Percentiles rank a stretch among this genome's conserved stretches.
Evolutionary conservation across 2,329 filamentous ascomycete species (phyloP).

Genomic region (Verticillium albo-atrum): DNA sequence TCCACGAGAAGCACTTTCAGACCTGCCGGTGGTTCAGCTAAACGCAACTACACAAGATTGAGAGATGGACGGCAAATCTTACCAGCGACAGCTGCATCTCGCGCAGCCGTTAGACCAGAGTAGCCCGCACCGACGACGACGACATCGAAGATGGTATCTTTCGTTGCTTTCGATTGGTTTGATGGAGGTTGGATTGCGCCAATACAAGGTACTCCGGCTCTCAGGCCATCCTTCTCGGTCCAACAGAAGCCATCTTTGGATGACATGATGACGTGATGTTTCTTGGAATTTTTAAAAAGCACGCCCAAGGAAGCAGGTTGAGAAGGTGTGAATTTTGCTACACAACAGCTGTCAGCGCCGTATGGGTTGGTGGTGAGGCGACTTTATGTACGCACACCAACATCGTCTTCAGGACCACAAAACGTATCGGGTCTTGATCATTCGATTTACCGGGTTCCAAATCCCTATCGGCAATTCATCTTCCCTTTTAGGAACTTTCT

Average conservation of each 20-base stretch:
- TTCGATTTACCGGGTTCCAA: not conserved
- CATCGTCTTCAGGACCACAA: too few species aligned
- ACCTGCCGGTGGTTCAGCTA: slow-evolving; percentile 16
- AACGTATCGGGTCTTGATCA: too few species aligned
- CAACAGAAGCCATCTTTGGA: slow-evolving; percentile 25
- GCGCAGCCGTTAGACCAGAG: slow-evolving; percentile 21
- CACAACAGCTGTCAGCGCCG: too few species aligned
- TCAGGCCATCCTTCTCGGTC: slow-evolving; percentile 21
- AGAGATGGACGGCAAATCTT: slow-evolving; percentile 1
- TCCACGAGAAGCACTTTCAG: slow-evolving; percentile 38
- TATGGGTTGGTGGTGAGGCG: not conserved
- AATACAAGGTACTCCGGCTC: slow-evolving; percentile 22
- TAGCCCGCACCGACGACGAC: slow-evolving; percentile 26
- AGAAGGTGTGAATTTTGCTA: not conserved
- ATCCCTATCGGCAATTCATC: not conserved
- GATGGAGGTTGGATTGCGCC: slow-evolving; percentile 21
- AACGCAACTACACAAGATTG: not conserved
- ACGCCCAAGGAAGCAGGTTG: not conserved
- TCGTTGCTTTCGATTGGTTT: slow-evolving; percentile 9
- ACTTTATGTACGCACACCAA: too few species aligned
- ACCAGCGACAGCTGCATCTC: slow-evolving; percentile 23
- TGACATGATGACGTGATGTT: slow-evolving; percentile 15
- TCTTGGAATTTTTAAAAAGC: not conserved
- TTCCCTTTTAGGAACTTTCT: not conserved
- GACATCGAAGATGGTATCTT: slow-evolving; percentile 16